phyloP scores from a whole-genome alignment of 352 stramenopile species.

The Pythium vanterpoolii region DNA sequence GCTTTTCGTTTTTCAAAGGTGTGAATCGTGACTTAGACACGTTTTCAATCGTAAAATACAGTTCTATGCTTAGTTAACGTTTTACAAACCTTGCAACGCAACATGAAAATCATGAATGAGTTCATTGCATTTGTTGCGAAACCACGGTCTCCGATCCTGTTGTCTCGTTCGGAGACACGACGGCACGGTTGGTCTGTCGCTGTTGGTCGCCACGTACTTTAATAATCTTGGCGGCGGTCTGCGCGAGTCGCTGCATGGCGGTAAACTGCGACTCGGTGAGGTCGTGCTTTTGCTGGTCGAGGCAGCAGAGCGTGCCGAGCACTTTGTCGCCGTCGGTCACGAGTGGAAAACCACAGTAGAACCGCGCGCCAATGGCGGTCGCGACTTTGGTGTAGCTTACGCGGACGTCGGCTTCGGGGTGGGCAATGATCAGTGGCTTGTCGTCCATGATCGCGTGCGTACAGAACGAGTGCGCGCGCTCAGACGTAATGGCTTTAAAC shows the following conservation, averaged over 20 bases:
- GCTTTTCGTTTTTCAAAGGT: too few species aligned
- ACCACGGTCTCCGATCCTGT: not conserved
- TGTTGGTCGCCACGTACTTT: not conserved
- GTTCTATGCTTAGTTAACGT: too few species aligned
- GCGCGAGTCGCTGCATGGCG: constrained; percentile 4
- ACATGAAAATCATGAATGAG: not conserved
- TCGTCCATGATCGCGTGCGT: constrained; percentile 52
- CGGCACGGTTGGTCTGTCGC: not conserved
- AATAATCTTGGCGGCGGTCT: not conserved
- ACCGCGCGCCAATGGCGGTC: constrained; percentile 38
- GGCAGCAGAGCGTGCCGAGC: constrained; percentile 34
- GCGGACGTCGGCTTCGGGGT: constrained; percentile 53
- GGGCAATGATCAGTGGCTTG: constrained; percentile 52
- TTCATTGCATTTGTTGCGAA: not conserved
- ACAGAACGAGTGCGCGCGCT: constrained; percentile 36
- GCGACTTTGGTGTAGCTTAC: constrained; percentile 26
- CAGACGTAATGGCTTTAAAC: constrained; percentile 32
- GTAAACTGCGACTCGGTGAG: constrained; percentile 11
- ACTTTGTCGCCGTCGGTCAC: constrained; percentile 34
- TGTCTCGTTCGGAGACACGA: not conserved
- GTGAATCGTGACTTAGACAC: too few species aligned
- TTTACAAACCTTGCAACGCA: too few species aligned
- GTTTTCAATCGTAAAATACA: too few species aligned
- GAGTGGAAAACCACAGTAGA: constrained; percentile 71
- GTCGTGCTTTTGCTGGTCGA: constrained; percentile 4